Evolutionary conservation across 2,329 filamentous ascomycete species (phyloP).

Genomic region (Dactylella cylindrospora): DNA sequence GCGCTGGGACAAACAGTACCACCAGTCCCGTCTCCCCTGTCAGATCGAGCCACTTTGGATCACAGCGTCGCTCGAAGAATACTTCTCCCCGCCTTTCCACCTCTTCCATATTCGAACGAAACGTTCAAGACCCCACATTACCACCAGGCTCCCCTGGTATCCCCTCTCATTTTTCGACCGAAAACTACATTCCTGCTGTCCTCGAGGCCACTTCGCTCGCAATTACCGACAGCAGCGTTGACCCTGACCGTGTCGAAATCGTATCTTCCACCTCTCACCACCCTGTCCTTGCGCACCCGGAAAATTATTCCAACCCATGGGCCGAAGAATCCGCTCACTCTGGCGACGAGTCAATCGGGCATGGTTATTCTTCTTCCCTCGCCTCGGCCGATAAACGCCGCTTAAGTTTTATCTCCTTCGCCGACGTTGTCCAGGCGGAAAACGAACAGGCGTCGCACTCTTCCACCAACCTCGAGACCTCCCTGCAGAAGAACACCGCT

Average conservation of each 20-base stretch:
- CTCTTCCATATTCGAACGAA: conserved; percentile 78
- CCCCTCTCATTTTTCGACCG: conserved; percentile 87
- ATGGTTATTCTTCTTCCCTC: conserved; percentile 22
- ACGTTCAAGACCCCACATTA: conserved; percentile 64
- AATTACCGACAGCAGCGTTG: conserved; percentile 81
- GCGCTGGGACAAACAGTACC: conserved; percentile 34
- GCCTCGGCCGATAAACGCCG: conserved; percentile 58
- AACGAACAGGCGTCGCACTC: conserved; percentile 67
- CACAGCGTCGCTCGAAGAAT: conserved; percentile 39
- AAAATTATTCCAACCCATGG: conserved; percentile 35
- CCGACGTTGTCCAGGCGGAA: conserved; percentile 79
- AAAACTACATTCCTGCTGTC: conserved; percentile 89
- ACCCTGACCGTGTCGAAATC: conserved; percentile 89
- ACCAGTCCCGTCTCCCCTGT: conserved; percentile 64
- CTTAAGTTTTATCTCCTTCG: conserved; percentile 93
- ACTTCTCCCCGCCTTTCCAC: conserved; percentile 56
- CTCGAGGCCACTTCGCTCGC: conserved; percentile 88
- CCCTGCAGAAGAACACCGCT: conserved; percentile 40
- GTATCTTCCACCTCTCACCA: conserved; percentile 65
- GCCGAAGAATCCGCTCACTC: conserved; percentile 38
- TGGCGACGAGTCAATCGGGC: conserved; percentile 45
- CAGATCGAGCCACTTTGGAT: conserved; percentile 58
- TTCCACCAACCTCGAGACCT: conserved; percentile 49
- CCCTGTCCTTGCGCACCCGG: conserved; percentile 27
- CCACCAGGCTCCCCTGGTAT: conserved; percentile 74